Percentiles rank a stretch among this genome's conserved stretches.
These are phyloP conservation scores for Sporothrix euskadiensis DNA, from an alignment of 2,329 filamentous ascomycete species.

Conservation along the genomic window DNA sequence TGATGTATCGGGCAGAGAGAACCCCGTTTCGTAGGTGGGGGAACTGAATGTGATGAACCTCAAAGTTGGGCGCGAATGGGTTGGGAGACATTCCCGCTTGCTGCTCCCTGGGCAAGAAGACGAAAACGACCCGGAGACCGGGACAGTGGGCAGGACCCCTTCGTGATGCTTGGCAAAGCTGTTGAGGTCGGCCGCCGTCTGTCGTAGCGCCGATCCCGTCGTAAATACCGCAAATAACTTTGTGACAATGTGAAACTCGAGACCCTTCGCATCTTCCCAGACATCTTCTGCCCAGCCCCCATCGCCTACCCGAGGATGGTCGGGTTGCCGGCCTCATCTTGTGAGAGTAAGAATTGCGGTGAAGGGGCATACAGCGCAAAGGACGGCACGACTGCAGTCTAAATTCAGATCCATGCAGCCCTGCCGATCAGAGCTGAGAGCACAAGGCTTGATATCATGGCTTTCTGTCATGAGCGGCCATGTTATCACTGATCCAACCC, in stretches of 20 bases:
- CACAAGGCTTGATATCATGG: not conserved
- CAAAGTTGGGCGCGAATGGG: not conserved
- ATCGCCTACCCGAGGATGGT: not conserved
- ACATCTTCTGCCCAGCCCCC: not conserved
- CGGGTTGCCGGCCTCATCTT: not conserved
- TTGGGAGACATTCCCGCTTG: not conserved
- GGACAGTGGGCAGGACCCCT: not conserved
- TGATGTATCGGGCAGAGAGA: not conserved
- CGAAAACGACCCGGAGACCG: constrained; percentile 6
- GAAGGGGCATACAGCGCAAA: not conserved
- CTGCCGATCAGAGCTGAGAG: not conserved
- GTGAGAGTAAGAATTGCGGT: not conserved
- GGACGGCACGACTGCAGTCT: not conserved
- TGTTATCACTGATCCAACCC: not conserved
- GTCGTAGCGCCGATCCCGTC: not conserved
- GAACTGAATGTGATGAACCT: not conserved
- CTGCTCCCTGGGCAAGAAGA: not conserved
- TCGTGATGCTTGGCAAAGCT: not conserved
- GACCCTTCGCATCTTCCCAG: not conserved
- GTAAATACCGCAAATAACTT: not conserved
- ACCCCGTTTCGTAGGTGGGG: not conserved
- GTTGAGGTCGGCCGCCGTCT: not conserved
- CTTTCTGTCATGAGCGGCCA: not conserved
- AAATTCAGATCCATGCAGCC: not conserved
- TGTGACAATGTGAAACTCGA: not conserved